A percentile compares a stretch with the other conserved stretches of the same genome.
Evolutionary conservation across 306 rosid genomes (phyloP).

Genomic region (Gynostemma pentaphyllum): DNA sequence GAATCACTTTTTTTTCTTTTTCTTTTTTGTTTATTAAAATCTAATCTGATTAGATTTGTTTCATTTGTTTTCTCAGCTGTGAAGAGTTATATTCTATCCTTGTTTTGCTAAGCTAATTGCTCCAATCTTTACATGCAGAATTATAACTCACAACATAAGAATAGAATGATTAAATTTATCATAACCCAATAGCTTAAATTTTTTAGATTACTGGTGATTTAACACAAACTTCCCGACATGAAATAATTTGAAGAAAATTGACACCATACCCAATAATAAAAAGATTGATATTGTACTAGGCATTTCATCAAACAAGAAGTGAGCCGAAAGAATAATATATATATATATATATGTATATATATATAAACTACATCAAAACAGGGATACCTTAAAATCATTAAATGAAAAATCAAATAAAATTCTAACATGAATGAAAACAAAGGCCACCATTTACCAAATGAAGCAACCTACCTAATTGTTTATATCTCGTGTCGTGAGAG

Average conservation of each 20-base stretch:
- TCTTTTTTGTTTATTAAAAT: constrained; percentile 17
- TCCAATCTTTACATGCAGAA: not conserved
- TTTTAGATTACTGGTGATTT: no score
- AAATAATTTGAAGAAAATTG: no score
- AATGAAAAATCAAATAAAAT: not conserved
- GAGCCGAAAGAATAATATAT: no score
- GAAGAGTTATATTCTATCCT: constrained; percentile 22
- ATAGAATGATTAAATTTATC: no score
- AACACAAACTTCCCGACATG: not conserved
- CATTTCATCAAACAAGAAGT: constrained; percentile 3
- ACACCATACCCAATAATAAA: not conserved
- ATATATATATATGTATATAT: no score
- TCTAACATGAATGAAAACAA: not conserved
- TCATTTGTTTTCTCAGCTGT: constrained; percentile 27
- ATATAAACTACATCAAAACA: not conserved
- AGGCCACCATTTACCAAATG: not conserved
- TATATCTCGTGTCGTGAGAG: not conserved
- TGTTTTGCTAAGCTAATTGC: not conserved
- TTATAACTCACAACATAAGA: not conserved
- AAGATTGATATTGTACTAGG: not conserved
- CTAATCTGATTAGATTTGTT: constrained; percentile 25
- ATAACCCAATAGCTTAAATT: no score
- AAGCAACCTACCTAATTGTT: not conserved
- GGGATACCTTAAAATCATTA: not conserved
- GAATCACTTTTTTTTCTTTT: constrained; percentile 14